Conservation (phyloP, 306 rosid genomes). For the Clitoria ternatea region DNA sequence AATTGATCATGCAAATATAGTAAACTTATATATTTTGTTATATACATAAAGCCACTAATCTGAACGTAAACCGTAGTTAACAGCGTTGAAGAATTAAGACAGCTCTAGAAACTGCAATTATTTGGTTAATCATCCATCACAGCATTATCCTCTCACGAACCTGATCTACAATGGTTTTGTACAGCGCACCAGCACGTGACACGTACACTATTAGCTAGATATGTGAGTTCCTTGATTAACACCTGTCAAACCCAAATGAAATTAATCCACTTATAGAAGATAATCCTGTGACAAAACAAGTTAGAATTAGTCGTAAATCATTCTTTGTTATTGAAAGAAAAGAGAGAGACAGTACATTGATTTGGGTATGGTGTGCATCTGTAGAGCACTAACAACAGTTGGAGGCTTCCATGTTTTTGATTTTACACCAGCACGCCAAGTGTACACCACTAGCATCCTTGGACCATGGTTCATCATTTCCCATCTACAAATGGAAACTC, state of each 20-base stretch:
- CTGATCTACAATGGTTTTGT: background rate
- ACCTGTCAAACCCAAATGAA: background rate
- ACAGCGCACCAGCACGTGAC: background rate
- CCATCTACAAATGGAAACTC: constrained; percentile 17
- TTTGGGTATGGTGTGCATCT: constrained; percentile 28
- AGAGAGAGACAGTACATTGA: no score
- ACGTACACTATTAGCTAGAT: constrained; percentile 4
- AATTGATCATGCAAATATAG: no score
- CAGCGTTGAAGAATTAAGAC: constrained; percentile 1
- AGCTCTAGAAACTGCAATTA: constrained; percentile 10
- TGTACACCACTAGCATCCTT: constrained; percentile 28
- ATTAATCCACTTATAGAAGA: background rate
- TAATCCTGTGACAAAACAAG: background rate
- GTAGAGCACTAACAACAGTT: constrained; percentile 44
- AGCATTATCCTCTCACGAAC: background rate
- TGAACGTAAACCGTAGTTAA: background rate
- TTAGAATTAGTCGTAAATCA: background rate
- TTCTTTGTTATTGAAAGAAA: no score
- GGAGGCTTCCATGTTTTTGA: constrained; percentile 16
- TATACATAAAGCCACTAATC: no score
- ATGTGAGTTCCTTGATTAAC: background rate
- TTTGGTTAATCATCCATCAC: background rate
- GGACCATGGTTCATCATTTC: background rate
- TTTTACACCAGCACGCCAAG: constrained; percentile 18
- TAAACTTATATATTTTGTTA: no score